These are phyloP conservation scores for Dothidotthia symphoricarpi DNA, from an alignment of 2,329 filamentous ascomycete genomes.

Conservation along the genomic window DNA sequence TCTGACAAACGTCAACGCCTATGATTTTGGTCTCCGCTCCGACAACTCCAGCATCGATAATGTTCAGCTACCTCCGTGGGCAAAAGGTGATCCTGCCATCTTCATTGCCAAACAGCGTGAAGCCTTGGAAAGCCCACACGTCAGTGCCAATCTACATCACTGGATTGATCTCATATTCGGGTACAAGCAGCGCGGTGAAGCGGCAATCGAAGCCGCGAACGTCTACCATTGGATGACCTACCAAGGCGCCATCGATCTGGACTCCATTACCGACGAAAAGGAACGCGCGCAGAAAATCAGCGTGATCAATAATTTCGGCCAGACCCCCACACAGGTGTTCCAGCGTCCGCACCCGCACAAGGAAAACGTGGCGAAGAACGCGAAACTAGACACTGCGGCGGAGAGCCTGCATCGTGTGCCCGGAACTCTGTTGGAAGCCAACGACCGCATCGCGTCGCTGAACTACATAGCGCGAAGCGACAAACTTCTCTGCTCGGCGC, in stretches of 20 bases:
- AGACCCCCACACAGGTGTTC: conserved; percentile 95
- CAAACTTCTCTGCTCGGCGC: conserved; percentile 76
- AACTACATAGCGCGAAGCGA: conserved; percentile 77
- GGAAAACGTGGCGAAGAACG: conserved; percentile 63
- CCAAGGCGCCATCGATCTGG: conserved; percentile 86
- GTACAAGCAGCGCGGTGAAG: conserved; percentile 87
- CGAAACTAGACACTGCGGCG: conserved; percentile 73
- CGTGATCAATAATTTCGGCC: conserved; percentile 97
- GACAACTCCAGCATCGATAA: conserved; percentile 76
- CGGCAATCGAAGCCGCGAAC: conserved; percentile 86
- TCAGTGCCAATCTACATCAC: conserved; percentile 82
- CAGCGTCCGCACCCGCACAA: conserved; percentile 73
- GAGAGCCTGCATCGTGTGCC: conserved; percentile 75
- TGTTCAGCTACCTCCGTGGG: conserved; percentile 91
- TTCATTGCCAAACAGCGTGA: conserved; percentile 97
- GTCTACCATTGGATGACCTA: conserved; percentile 97
- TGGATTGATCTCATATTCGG: conserved; percentile 98
- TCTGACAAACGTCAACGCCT: conserved; percentile 86
- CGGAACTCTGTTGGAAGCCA: conserved; percentile 70
- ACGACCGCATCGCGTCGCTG: conserved; percentile 77
- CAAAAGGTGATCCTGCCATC: conserved; percentile 90
- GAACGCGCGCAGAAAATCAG: conserved; percentile 87
- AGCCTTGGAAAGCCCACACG: conserved; percentile 87
- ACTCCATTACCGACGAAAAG: conserved; percentile 83
- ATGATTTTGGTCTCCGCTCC: conserved; percentile 89